Evolutionary conservation across 257 asterid genomes (phyloP).

Genomic region (Petunia secreta): DNA sequence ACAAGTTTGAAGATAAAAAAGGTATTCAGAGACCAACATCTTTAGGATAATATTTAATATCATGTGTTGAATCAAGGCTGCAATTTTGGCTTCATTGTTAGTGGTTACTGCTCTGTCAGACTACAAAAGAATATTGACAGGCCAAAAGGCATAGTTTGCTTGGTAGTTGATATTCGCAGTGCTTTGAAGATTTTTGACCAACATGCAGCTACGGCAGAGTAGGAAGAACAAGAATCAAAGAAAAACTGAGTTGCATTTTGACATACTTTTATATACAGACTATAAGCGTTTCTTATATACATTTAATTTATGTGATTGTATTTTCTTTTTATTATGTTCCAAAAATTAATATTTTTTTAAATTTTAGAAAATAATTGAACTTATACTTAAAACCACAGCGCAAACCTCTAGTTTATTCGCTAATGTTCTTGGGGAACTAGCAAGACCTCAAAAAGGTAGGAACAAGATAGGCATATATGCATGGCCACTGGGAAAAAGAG

Average conservation of each 20-base stretch:
- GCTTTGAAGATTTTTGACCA: not conserved
- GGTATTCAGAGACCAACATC: not conserved
- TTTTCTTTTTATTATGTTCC: too few relatives aligned
- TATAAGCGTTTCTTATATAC: too few relatives aligned
- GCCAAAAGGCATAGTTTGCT: slow-evolving; percentile 18
- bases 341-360: too few relatives aligned
- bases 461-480: slow-evolving; percentile 1
- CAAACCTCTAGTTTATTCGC: not conserved
- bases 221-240: too few relatives aligned
- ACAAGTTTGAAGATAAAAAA: not conserved
- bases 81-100: slow-evolving; percentile 3
- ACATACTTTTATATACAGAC: too few relatives aligned
- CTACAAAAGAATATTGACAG: not conserved
- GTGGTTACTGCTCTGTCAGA: slow-evolving; percentile 18
- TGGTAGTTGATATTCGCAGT: too few relatives aligned
- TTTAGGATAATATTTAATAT: not conserved
- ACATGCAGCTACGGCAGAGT: not conserved
- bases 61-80: not conserved
- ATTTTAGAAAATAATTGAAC: too few relatives aligned
- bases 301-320: too few relatives aligned
- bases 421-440: not conserved
- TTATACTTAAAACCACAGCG: too few relatives aligned
- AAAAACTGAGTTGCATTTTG: too few relatives aligned
- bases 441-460: not conserved
- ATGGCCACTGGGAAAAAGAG: slow-evolving; percentile 7